Percentiles rank a stretch among this genome's conserved stretches.
Evolutionary conservation across 768 basidiomycete genomes (phyloP).

Genomic region (Leucosporidium creatinivorum): DNA sequence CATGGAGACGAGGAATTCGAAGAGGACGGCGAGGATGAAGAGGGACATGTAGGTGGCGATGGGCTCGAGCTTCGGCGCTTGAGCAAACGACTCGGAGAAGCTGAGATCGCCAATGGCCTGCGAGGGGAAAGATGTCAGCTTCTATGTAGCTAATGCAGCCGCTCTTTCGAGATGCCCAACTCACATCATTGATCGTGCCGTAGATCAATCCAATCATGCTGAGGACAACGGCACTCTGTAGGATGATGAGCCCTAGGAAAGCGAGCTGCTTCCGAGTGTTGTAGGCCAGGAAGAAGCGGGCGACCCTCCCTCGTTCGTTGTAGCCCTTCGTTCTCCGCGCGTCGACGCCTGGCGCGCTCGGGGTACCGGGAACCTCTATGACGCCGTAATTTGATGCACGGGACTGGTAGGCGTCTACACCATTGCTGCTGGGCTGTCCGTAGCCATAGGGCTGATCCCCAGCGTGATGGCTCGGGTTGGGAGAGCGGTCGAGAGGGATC

Average conservation of each 20-base stretch:
- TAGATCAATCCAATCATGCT: slow-evolving; percentile 29
- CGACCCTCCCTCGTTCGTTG: background rate
- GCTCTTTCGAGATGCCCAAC: background rate
- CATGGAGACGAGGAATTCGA: slow-evolving; percentile 24
- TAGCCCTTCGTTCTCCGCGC: too few species aligned
- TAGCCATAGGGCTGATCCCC: too few species aligned
- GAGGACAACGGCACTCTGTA: slow-evolving; percentile 17
- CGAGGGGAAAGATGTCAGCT: too few species aligned
- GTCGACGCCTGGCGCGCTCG: too few species aligned
- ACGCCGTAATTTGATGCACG: too few species aligned
- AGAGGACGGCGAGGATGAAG: slow-evolving; percentile 32
- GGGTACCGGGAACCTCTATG: too few species aligned
- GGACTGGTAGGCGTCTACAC: too few species aligned
- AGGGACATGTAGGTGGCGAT: slow-evolving; percentile 30
- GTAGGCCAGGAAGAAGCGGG: background rate
- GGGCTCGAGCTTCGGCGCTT: slow-evolving; percentile 20
- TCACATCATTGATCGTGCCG: background rate
- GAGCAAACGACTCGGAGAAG: background rate
- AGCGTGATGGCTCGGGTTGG: too few species aligned
- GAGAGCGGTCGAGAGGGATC: too few species aligned
- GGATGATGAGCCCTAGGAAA: slow-evolving; percentile 12
- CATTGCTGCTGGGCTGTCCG: too few species aligned
- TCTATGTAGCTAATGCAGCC: too few species aligned
- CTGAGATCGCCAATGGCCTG: slow-evolving; percentile 16
- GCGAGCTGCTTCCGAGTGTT: slow-evolving; percentile 12